Conservation (phyloP, 2,329 filamentous ascomycete species). For the Hymenoscyphus fraxineus region DNA sequence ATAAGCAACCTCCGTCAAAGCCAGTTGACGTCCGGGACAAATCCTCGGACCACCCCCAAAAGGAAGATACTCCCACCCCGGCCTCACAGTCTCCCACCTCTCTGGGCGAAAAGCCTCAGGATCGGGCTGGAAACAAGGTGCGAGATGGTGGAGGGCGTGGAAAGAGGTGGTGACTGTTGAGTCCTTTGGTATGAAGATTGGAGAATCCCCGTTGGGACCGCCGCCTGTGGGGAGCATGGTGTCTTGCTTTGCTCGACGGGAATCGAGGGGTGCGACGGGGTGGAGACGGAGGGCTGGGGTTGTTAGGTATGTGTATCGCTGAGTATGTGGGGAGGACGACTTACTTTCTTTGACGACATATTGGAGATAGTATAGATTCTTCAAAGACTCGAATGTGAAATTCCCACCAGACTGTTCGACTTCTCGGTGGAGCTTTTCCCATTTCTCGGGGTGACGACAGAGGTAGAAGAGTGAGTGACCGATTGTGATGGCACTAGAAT, state of each 20-base stretch:
- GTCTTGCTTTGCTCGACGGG: neutral
- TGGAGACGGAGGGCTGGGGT: neutral
- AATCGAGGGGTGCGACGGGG: neutral
- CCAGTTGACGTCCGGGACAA: neutral
- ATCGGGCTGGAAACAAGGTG: neutral
- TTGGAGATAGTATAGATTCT: neutral
- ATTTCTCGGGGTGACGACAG: constrained; percentile 9
- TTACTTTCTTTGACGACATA: neutral
- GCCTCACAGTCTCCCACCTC: neutral
- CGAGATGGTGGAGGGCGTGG: neutral
- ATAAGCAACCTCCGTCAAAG: neutral
- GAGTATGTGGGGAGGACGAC: neutral
- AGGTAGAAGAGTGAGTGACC: constrained; percentile 12
- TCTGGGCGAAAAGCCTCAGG: neutral
- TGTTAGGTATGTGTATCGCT: neutral
- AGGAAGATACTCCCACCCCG: neutral
- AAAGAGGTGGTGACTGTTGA: neutral
- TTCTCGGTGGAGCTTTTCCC: constrained; percentile 9
- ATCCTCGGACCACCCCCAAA: constrained; percentile 3
- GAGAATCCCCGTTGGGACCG: neutral
- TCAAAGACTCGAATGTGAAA: neutral
- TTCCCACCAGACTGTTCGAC: neutral
- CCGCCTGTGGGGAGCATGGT: constrained; percentile 1
- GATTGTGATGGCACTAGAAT: constrained; percentile 13
- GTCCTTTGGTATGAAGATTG: neutral